These are phyloP conservation scores for Taphrina deformans DNA, from an alignment of 1,139 yeast genomes.

Conservation along the genomic window DNA sequence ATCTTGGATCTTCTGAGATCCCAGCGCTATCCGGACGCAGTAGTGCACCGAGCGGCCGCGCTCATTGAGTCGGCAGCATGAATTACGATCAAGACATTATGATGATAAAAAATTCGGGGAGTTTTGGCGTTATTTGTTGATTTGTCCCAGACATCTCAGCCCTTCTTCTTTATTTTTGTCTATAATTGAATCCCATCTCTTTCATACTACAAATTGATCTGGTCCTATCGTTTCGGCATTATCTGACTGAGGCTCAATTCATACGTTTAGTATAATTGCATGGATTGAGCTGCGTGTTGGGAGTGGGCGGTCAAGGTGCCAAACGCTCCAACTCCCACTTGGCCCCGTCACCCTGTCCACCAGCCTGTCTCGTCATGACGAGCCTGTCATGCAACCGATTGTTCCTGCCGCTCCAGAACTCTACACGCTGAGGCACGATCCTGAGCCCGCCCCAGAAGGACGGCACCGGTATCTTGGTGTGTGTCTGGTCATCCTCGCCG, in stretches of 20 bases:
- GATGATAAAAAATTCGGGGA: not conserved
- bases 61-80: constrained; percentile 18
- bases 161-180: not conserved
- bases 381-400: constrained; percentile 76
- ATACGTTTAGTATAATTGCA: too few relatives aligned
- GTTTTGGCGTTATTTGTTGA: not conserved
- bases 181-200: constrained; percentile 1
- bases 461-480: constrained; percentile 73
- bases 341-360: not conserved
- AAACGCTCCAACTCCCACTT: constrained; percentile 6
- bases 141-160: not conserved
- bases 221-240: too few relatives aligned
- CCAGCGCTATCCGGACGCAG: constrained; percentile 44
- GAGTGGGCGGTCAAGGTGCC: constrained; percentile 7
- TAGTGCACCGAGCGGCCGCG: constrained; percentile 39
- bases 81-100: not conserved
- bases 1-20: constrained; percentile 43
- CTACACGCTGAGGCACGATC: constrained; percentile 82
- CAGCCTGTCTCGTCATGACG: not conserved
- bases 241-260: too few relatives aligned
- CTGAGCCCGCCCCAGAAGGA: constrained; percentile 94
- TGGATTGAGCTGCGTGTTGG: too few relatives aligned
- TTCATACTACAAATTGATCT: too few relatives aligned
- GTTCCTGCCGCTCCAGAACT: constrained; percentile 95
- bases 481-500: constrained; percentile 46